Conservation (phyloP, 352 stramenopile genomes). For the Pythium vanterpoolii region DNA sequence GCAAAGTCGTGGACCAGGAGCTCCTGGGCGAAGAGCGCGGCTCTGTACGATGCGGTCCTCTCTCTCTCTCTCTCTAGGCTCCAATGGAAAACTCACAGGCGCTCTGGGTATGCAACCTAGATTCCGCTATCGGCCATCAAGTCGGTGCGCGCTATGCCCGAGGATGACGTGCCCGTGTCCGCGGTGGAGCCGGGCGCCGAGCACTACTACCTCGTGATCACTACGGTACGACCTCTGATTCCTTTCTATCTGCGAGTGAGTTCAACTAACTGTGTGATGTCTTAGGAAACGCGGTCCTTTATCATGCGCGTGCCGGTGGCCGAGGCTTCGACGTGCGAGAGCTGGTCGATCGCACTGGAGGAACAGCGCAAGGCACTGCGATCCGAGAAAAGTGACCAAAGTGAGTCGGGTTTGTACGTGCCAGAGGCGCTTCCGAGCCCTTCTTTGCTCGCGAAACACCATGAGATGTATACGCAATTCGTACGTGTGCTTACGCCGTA, state of each 20-base stretch:
- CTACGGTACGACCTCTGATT: constrained; percentile 34
- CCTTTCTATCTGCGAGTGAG: background rate
- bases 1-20: constrained; percentile 64
- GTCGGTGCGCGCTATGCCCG: constrained; percentile 69
- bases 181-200: constrained; percentile 53
- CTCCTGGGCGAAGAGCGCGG: constrained; percentile 78
- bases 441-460: constrained; percentile 63
- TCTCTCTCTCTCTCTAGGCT: background rate
- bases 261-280: background rate
- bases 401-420: constrained; percentile 42
- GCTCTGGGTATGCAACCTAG: constrained; percentile 23
- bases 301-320: constrained; percentile 67
- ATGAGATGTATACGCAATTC: constrained; percentile 79
- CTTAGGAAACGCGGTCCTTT: constrained; percentile 61
- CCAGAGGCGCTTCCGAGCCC: constrained; percentile 57
- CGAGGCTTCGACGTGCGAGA: constrained; percentile 78
- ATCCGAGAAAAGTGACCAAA: constrained; percentile 47
- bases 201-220: constrained; percentile 84
- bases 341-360: constrained; percentile 82
- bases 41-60: constrained; percentile 29
- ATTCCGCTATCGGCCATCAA: constrained; percentile 61
- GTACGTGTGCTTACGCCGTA: constrained; percentile 51
- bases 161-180: constrained; percentile 55
- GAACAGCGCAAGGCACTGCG: constrained; percentile 75
- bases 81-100: background rate